Evolutionary conservation across 352 stramenopile species (phyloP), one percentile per base, ranked within the genome.

Genomic region (Elongisporangium undulatum): DNA sequence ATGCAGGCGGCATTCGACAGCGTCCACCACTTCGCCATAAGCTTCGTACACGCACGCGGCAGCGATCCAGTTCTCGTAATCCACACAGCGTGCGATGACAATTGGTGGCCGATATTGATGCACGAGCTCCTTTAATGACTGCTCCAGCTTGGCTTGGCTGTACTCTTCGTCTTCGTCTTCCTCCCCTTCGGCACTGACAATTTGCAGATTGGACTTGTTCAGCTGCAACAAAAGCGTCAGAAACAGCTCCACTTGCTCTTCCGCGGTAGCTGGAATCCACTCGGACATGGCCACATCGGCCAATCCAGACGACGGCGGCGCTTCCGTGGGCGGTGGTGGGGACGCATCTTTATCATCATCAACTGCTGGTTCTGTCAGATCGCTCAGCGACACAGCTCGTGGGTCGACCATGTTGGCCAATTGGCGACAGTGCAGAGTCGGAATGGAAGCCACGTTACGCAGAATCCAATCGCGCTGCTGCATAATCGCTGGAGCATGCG

Each of bases 41-140:
- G 72, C 84, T 73, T 95, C 77, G 45, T 93, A 92, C 19, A 94
- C 71, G 55, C 72, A 81, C 1, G 86, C 86, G 0, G 86, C 86
- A 0, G 84, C 86, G 20, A 69, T 79, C 86, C 86, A 95, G 57
- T 95, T 94, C 15, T 71, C 78, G 39, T 86, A 94, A 67, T 95
- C 86, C 7, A 90, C 73, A 63, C 84, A 94, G 7, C 86, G 80
- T 24, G 85, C 66, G 19, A 93, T 74, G 68, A 95, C 76, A 15
- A 91, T 75, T 3, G 86, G 85, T 5, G 86, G 84, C 0, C 86
- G 84, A 61, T 94, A 95, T 51, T 77, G 77, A 10, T 70, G 45
- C n/a, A 73, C 75, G 19, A 90, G 74, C 22, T 77, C 59, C 17
- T 75, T 85, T 55, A 95, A 54, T 1, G 85, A 54, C 39, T 49